Evolutionary conservation across 2,329 filamentous ascomycete genomes (phyloP).

Genomic region (Fusarium sp.): DNA sequence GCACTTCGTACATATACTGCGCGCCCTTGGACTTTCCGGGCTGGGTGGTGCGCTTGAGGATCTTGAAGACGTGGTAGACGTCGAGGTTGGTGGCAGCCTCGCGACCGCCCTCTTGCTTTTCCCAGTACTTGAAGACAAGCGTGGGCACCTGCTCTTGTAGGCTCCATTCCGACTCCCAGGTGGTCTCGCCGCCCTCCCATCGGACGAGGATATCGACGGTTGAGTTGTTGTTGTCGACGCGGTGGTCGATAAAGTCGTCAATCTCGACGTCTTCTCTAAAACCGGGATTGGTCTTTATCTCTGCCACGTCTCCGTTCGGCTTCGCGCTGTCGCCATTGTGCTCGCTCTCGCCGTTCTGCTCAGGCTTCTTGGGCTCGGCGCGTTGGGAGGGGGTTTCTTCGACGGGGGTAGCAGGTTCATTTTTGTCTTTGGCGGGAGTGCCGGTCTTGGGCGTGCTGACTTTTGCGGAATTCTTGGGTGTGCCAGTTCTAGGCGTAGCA

Average conservation of each 20-base stretch:
- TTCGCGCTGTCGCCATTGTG: conserved; percentile 14
- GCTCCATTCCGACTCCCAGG: conserved; percentile 46
- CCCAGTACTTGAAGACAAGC: conserved; percentile 46
- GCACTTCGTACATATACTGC: conserved; percentile 41
- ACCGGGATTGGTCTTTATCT: conserved; percentile 7
- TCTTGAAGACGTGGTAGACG: conserved; percentile 43
- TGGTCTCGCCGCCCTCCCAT: conserved; percentile 41
- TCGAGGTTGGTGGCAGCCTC: conserved; percentile 41
- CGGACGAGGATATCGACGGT: conserved; percentile 43
- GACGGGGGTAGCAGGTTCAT: conserved; percentile 2
- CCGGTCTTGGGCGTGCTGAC: conserved; percentile 18
- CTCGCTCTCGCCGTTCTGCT: neutral
- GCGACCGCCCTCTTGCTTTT: conserved; percentile 38
- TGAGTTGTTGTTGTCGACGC: conserved; percentile 37
- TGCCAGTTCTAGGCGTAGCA: neutral
- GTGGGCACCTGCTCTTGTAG: conserved; percentile 42
- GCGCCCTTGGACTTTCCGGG: conserved; percentile 30
- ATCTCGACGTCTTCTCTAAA: conserved; percentile 40
- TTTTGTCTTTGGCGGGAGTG: conserved; percentile 21
- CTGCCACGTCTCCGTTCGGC: conserved; percentile 21
- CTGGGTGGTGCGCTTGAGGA: conserved; percentile 38
- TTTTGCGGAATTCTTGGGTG: neutral
- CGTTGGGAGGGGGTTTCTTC: neutral
- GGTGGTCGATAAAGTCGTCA: conserved; percentile 37
- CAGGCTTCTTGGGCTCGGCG: neutral